Evolutionary conservation across 2,329 filamentous ascomycete genomes (phyloP), one percentile per base, ranked within the genome.

Genomic region (Lomentospora prolificans): DNA sequence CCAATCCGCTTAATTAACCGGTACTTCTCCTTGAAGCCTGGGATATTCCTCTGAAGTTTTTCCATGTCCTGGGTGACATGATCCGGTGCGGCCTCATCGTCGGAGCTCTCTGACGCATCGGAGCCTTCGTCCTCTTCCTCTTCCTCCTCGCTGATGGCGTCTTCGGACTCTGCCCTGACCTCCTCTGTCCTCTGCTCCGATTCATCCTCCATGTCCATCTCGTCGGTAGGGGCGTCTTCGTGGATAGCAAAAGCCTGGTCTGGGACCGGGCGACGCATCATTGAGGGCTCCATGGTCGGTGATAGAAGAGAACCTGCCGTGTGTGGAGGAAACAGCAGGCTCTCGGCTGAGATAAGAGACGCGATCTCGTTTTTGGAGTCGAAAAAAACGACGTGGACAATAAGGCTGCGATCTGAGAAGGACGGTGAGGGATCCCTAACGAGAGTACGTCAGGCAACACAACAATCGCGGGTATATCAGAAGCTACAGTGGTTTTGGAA

Each of bases 1-100:
- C 94, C 94, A 65, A 99, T 99, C 60, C 92, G 86, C 72, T 96
- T 96, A 67, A 99, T 94, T 55, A 99, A 73, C 55, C 91, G 85
- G 71, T 92, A 99, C 57, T 86, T 84, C 64, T 89, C 80, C 61
- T 81, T 86, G 68, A 97, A 95, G 53, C 87, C 89, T 36, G 85
- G 85, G 67, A 97, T 96, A 31, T 84, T 86, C 55, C 83, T 77
- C 63, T 92, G 85, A 57, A 99, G 82, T 62, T 85, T 89, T 54
- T 84, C 81, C 82, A 99, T 99, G 68, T 99, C 94, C 55, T 90
- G 84, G 59, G 84, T 80, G 12, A 96, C 88, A 4, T 73, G 75
- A 19, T 80, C 75, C 61, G 91, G 87, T 36, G 89, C 76, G 12
- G 74, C 76, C 53, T 89, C 83, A 24, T 84, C 82, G 7, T 84